Base-by-base conservation (phyloP, 208 protist species). In the Trypanosoma avium region DNA sequence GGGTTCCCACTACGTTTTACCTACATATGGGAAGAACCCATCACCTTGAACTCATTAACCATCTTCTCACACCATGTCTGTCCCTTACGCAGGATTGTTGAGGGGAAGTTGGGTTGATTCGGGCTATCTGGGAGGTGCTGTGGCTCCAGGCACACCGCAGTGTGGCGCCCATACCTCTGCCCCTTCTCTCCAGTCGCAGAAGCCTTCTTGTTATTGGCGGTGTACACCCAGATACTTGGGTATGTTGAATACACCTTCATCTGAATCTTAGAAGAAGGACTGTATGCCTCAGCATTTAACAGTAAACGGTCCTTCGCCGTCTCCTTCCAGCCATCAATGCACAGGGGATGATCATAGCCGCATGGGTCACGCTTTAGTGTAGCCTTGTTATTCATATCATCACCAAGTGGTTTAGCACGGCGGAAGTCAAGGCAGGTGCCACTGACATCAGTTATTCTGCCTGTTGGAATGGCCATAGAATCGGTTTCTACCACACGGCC, bases 171-270 rank as follows among this genome's bases (percentile, higher is more conserved):
- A 58, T 77, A 84, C 26, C 82, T 75, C 67, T 92, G 67, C 0
- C 81, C 81, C 13, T 49, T 61, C 5, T 56, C 64, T 24, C 79
- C 82, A 24, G 49, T 77, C 43, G 68, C 72, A 3, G 79, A 60
- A 43, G 70, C 70, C 21, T 65, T 61, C 22, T 84, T 69, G 72
- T 81, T 75, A 53, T 84, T 92, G 15, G 81, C 79, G 21, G 85
- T 79, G 77, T 92, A 92, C 40, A 92, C 85, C 73, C 79, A 80
- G 40, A 87, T 65, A 33, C 38, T 62, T 36, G 82, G 82, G 38
- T 79, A 88, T 35, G 80, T 88, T 22, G 81, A 84, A 61, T 80
- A 73, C 4, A 92, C 56, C 55, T 61, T 71, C 79, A 92, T 81
- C 32, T 46, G 55, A 61, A 92, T 84, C 48, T 75, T 64, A 12